Conservation (phyloP, 2,329 filamentous ascomycete species). For the Sporothrix variecibatus region DNA sequence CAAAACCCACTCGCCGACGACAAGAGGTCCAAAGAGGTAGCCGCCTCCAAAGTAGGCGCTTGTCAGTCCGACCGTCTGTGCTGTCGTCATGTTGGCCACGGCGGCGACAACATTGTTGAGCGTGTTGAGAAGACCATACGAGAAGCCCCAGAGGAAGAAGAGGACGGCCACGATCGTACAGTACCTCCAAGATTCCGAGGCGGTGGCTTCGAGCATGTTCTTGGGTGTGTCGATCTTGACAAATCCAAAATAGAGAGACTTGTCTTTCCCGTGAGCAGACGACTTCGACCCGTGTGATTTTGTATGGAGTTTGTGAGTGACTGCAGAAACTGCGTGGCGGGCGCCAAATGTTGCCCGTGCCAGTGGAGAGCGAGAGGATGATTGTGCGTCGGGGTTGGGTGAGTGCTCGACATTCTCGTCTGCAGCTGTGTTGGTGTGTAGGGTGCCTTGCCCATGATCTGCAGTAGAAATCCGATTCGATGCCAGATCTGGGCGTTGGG, state of each 20-base stretch:
- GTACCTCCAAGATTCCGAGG: constrained; percentile 68
- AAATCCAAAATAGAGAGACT: constrained; percentile 61
- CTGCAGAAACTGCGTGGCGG: neutral
- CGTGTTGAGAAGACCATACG: constrained; percentile 81
- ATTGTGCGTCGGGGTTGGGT: neutral
- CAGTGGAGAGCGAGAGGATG: neutral
- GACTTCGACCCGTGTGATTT: neutral
- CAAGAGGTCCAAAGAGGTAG: constrained; percentile 69
- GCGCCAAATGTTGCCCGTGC: neutral
- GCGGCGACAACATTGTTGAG: constrained; percentile 71
- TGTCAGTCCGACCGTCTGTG: constrained; percentile 67
- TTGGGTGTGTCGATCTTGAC: constrained; percentile 70
- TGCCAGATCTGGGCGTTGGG: neutral
- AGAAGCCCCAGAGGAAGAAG: constrained; percentile 84
- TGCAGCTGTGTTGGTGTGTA: too few relatives aligned
- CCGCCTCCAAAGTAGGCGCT: constrained; percentile 70
- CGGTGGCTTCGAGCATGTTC: constrained; percentile 67
- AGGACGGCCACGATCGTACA: constrained; percentile 75
- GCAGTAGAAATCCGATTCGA: neutral
- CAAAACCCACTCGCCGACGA: constrained; percentile 70
- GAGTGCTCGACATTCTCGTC: neutral
- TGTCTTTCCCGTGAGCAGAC: neutral
- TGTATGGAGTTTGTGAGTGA: neutral
- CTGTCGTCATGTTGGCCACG: constrained; percentile 61
- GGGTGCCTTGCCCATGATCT: neutral